phyloP scores from a whole-genome alignment of 768 basidiomycete species.

The Suillus variegatus region DNA sequence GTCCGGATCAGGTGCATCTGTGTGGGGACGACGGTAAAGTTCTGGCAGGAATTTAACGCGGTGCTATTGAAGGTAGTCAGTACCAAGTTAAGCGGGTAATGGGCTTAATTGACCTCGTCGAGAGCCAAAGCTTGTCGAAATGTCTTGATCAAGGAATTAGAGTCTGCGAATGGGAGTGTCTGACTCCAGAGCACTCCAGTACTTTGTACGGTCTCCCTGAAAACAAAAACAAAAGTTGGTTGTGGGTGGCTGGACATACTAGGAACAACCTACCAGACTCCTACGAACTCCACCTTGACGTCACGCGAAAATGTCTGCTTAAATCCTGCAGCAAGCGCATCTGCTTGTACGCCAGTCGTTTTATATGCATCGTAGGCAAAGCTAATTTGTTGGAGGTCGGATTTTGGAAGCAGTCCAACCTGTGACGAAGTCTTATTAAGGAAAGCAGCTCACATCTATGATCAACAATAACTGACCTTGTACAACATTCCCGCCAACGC shows the following conservation, averaged over 20 bases:
- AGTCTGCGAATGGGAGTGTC: conserved; percentile 65
- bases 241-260: background rate
- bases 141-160: conserved; percentile 61
- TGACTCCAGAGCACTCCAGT: conserved; percentile 65
- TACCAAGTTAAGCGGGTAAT: background rate
- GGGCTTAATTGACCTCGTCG: conserved; percentile 56
- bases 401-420: conserved; percentile 71
- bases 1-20: conserved; percentile 30
- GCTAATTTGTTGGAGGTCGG: conserved; percentile 66
- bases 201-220: conserved; percentile 78
- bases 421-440: conserved; percentile 25
- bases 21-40: conserved; percentile 48
- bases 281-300: conserved; percentile 78
- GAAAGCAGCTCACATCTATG: background rate
- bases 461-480: conserved; percentile 45
- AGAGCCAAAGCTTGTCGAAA: conserved; percentile 80
- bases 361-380: conserved; percentile 79
- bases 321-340: conserved; percentile 60
- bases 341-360: conserved; percentile 45
- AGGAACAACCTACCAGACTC: conserved; percentile 59
- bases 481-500: conserved; percentile 75
- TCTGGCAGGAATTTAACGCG: conserved; percentile 69
- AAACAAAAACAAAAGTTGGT: conserved; percentile 5
- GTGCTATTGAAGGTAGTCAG: conserved; percentile 41
- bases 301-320: conserved; percentile 68